Evolutionary conservation across 2,329 filamentous ascomycete genomes (phyloP).

Genomic region (Byssothecium circinans): DNA sequence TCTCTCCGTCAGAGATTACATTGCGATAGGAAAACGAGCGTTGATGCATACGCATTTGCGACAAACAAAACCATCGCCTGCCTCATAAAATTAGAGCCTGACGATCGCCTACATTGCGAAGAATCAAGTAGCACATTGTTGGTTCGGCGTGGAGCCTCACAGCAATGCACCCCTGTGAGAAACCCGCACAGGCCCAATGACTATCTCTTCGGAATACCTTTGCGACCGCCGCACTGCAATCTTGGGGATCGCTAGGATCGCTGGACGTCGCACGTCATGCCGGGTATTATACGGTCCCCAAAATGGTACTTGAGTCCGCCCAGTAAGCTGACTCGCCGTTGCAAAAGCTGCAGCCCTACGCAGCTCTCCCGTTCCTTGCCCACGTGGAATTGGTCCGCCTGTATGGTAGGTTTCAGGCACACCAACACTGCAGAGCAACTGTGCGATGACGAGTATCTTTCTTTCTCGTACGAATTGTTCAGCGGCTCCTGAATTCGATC

Average conservation of each 20-base stretch:
- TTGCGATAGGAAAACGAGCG: not conserved
- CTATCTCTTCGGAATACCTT: slow-evolving; percentile 5
- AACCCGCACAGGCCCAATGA: slow-evolving; percentile 11
- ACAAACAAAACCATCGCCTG: not conserved
- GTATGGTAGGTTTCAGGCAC: slow-evolving; percentile 27
- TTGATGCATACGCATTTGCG: not conserved
- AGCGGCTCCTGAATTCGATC: not conserved
- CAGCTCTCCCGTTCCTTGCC: slow-evolving; percentile 26
- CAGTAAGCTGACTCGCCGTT: slow-evolving; percentile 30
- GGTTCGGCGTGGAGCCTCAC: no score
- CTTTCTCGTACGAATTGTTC: not conserved
- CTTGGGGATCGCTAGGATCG: slow-evolving; percentile 14
- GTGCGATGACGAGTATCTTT: not conserved
- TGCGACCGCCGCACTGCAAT: slow-evolving; percentile 9
- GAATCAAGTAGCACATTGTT: no score
- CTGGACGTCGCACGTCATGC: slow-evolving; percentile 13
- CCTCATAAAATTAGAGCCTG: no score
- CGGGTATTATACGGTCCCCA: slow-evolving; percentile 12
- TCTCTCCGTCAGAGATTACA: slow-evolving; percentile 1
- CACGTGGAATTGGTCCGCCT: slow-evolving; percentile 30
- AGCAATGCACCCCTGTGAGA: no score
- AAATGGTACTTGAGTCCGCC: slow-evolving; percentile 13
- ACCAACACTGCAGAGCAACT: not conserved
- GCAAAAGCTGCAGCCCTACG: slow-evolving; percentile 38
- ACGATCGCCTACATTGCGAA: not conserved